Base-by-base conservation (phyloP, 2,329 filamentous ascomycete genomes). In the Penicillium sp. region DNA sequence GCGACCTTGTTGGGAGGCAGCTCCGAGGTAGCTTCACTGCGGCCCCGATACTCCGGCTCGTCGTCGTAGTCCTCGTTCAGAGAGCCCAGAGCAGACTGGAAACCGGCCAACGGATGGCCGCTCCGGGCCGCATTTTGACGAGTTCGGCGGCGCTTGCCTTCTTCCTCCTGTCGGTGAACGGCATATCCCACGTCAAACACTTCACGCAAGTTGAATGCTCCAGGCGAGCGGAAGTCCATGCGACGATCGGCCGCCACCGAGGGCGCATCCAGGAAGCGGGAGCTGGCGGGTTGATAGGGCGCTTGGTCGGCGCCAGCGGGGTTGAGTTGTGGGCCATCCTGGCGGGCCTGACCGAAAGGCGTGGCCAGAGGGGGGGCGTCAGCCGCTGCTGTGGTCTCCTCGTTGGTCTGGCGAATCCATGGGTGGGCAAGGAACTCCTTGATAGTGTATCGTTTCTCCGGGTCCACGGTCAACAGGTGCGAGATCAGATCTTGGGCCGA, bases 151-250 rank as follows among this genome's bases (percentile, higher is more conserved):
- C 90, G 84, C 73, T 96, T 97, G 61, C 83, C 85, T 69, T 97
- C 93, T 66, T 98, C 93, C 70, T 97, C 93, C 69, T 97, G 90
- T 40, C 93, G 79, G 66, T 97, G 93, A 7, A 98, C 93, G 7
- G 93, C 91, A 63, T 98, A 98, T n/a, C 89, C 86, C 42, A 98
- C 91, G 63, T 98, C 93, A 58, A 98, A 98, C 2, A 97, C 90
- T 69, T 98, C 93, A 50, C 93, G 88, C 9, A 98, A 76, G 66
- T 97, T 97, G 70, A 98, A 85, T 2, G 89, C 90, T 43, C 90
- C 93, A 0, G 93, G 93, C 0, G 90, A 97, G 49, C 93, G 83
- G 83, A 97, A 98, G 68, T 98, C 93, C 72, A 85, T 83, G 13
- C 88, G 83, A 53, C 82, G 84, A 27, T 86, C 85, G 34, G 68